These are phyloP conservation scores for Ophiocordyceps camponoti-saundersi DNA, from an alignment of 2,329 filamentous ascomycete species.

Conservation along the genomic window DNA sequence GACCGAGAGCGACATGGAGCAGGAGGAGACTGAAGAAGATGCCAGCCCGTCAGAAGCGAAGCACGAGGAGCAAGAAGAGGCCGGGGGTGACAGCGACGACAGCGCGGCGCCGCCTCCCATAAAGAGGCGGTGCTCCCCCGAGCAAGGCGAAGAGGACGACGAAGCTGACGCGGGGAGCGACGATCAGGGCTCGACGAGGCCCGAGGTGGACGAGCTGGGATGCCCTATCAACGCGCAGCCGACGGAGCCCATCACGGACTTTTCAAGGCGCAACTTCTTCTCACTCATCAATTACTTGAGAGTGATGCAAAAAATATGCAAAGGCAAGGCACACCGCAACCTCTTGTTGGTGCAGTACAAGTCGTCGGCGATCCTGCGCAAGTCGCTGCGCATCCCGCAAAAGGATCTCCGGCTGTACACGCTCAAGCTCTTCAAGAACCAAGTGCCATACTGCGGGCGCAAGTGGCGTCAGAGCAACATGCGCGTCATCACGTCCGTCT, in stretches of 20 bases:
- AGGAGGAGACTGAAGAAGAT: constrained; percentile 6
- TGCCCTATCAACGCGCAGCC: constrained; percentile 59
- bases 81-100: constrained; percentile 42
- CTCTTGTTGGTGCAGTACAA: constrained; percentile 92
- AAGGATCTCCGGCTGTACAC: constrained; percentile 80
- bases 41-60: constrained; percentile 12
- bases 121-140: constrained; percentile 34
- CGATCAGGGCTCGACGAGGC: constrained; percentile 19
- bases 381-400: constrained; percentile 81
- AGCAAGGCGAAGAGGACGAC: constrained; percentile 9
- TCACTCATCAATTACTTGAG: constrained; percentile 88
- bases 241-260: constrained; percentile 65
- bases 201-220: constrained; percentile 72
- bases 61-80: constrained; percentile 10
- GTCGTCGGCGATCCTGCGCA: constrained; percentile 78
- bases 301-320: constrained; percentile 94
- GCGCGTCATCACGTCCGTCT: constrained; percentile 95
- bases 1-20: constrained; percentile 10
- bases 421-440: constrained; percentile 94
- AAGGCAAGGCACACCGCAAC: constrained; percentile 87
- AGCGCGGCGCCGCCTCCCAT: constrained; percentile 80
- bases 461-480: constrained; percentile 98
- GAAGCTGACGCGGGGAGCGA: constrained; percentile 13
- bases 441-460: constrained; percentile 92
- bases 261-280: constrained; percentile 90